A percentile compares a stretch with the other conserved stretches of the same genome.
phyloP scores from a whole-genome alignment of 257 asterid genomes.

The Linaria vulgaris region DNA sequence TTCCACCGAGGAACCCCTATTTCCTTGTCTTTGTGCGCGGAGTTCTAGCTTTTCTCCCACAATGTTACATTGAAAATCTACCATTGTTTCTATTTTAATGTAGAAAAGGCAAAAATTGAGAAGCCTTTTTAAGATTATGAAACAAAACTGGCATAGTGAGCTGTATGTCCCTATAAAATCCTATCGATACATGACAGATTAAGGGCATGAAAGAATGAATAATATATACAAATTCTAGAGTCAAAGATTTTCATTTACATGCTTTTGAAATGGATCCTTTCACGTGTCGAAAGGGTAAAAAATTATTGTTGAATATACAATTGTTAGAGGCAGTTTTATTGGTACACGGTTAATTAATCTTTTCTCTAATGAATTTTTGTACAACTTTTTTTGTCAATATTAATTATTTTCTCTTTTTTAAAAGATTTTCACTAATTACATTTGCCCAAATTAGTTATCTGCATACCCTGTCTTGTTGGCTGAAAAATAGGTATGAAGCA shows the following conservation, averaged over 20 bases:
- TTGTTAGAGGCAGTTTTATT: no score
- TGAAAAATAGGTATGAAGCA: no score
- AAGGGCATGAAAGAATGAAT: conserved; percentile 11
- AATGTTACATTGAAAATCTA: conserved; percentile 30
- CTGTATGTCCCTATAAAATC: conserved; percentile 17
- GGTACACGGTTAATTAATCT: no score
- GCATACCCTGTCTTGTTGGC: no score
- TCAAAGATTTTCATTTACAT: not conserved
- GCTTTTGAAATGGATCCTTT: not conserved
- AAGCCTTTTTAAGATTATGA: conserved; percentile 40
- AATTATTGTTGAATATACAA: no score
- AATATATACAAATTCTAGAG: not conserved
- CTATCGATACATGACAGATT: conserved; percentile 7
- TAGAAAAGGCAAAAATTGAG: conserved; percentile 33
- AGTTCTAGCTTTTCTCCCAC: conserved; percentile 34
- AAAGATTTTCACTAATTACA: no score
- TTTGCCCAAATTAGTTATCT: no score
- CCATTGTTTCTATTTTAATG: conserved; percentile 21
- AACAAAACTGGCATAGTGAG: conserved; percentile 28
- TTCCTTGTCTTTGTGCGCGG: conserved; percentile 48
- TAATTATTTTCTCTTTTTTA: no score
- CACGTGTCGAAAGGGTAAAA: not conserved
- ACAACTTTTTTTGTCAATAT: no score
- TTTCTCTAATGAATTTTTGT: no score
- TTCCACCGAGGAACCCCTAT: conserved; percentile 51